A percentile compares a stretch with the other conserved stretches of the same genome.
phyloP scores from a whole-genome alignment of 495 filamentous ascomycete genomes.

The Trypethelium eluteriae region DNA sequence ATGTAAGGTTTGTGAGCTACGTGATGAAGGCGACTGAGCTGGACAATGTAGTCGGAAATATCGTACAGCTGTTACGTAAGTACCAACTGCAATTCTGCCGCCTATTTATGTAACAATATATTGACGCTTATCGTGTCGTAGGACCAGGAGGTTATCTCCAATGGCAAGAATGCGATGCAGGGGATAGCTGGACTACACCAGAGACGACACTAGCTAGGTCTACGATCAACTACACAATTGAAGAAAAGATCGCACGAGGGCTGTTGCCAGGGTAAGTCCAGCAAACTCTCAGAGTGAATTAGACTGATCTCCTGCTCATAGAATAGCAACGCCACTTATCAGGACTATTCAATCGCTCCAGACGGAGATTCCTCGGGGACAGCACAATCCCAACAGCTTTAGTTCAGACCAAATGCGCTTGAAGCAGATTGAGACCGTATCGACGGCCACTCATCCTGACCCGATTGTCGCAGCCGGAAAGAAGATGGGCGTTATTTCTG shows the following conservation, averaged over 20 bases:
- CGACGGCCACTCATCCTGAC: not conserved
- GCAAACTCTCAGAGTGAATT: too few relatives aligned
- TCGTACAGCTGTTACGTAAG: not conserved
- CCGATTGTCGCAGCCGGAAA: not conserved
- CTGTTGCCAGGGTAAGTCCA: not conserved
- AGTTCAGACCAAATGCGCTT: not conserved
- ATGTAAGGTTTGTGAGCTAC: slow-evolving; percentile 5
- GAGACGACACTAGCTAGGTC: not conserved
- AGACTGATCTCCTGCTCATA: too few relatives aligned
- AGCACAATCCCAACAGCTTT: not conserved
- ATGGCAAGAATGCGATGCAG: slow-evolving; percentile 7
- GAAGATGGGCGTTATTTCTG: not conserved
- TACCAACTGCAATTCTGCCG: too few relatives aligned
- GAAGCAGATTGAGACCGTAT: not conserved
- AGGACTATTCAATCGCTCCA: not conserved
- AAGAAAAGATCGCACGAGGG: slow-evolving; percentile 1
- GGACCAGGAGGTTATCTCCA: not conserved
- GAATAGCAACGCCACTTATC: not conserved
- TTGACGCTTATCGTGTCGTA: too few relatives aligned
- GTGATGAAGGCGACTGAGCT: not conserved
- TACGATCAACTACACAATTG: not conserved
- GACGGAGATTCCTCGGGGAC: not conserved
- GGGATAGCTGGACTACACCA: not conserved
- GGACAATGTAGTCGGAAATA: slow-evolving; percentile 1
- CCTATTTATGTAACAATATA: too few relatives aligned